Evolutionary conservation across 2,329 filamentous ascomycete species (phyloP).

Genomic region (Onygenales sp.): DNA sequence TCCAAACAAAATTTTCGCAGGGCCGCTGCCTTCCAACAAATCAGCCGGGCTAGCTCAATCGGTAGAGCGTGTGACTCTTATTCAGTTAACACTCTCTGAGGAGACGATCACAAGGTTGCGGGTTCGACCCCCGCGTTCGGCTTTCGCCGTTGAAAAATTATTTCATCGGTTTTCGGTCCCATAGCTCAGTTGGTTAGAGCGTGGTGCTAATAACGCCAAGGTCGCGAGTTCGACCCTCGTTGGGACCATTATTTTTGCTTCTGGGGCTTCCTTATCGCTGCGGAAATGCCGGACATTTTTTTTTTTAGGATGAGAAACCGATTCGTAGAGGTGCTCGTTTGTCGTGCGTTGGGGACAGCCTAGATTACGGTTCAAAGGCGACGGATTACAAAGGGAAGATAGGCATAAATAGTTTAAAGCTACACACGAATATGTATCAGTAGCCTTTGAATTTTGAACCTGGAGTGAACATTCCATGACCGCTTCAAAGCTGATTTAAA

Average conservation of each 20-base stretch:
- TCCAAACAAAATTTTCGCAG: no score
- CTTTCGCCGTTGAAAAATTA: conserved; percentile 10
- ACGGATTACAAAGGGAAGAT: no score
- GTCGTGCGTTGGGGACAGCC: no score
- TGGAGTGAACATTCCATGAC: no score
- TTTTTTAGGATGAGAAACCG: background rate
- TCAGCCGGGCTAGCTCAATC: conserved; percentile 42
- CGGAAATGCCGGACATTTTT: background rate
- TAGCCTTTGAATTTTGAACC: no score
- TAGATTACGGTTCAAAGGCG: no score
- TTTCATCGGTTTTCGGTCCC: background rate
- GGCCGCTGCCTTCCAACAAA: background rate
- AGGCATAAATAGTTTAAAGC: no score
- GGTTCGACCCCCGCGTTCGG: conserved; percentile 35
- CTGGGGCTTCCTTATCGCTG: background rate
- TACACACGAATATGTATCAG: no score
- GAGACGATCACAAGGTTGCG: conserved; percentile 29
- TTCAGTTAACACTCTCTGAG: background rate
- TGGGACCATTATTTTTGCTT: conserved; percentile 1
- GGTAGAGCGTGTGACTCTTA: conserved; percentile 43
- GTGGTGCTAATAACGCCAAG: conserved; percentile 1
- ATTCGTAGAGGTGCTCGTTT: no score
- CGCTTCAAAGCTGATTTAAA: no score
- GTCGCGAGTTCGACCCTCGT: background rate
- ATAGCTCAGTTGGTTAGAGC: conserved; percentile 2